phyloP scores from a whole-genome alignment of 495 filamentous ascomycete species.

The Articulospora tetracladia region DNA sequence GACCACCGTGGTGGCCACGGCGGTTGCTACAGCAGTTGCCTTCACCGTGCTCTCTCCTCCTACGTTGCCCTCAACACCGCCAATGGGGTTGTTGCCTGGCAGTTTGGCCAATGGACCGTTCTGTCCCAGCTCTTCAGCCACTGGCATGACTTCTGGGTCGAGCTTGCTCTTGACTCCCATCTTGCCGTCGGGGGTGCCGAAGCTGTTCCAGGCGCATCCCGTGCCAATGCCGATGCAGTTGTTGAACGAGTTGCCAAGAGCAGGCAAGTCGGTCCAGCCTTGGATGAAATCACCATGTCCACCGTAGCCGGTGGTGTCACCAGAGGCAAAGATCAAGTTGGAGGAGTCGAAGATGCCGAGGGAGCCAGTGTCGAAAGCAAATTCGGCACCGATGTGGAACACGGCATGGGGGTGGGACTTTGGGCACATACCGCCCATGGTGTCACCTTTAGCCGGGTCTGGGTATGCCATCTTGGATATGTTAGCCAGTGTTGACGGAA shows the following conservation, averaged over 20 bases:
- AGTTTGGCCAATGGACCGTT: not conserved
- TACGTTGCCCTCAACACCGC: not conserved
- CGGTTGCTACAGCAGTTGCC: not conserved
- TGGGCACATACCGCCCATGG: slow-evolving; percentile 51
- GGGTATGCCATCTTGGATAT: slow-evolving; percentile 24
- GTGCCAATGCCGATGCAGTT: not conserved
- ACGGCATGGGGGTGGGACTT: slow-evolving; percentile 50
- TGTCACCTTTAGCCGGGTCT: slow-evolving; percentile 25
- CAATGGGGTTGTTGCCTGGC: not conserved
- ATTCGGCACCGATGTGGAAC: slow-evolving; percentile 56
- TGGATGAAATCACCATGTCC: slow-evolving; percentile 73
- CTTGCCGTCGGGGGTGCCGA: not conserved
- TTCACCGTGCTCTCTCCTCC: not conserved
- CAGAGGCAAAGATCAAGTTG: slow-evolving; percentile 34
- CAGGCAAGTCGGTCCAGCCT: slow-evolving; percentile 46
- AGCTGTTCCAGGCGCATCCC: not conserved
- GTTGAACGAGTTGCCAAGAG: not conserved
- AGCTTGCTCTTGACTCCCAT: not conserved
- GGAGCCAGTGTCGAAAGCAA: slow-evolving; percentile 45
- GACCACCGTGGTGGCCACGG: not conserved
- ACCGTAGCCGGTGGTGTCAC: slow-evolving; percentile 65
- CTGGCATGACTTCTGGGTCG: not conserved
- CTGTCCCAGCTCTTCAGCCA: not conserved
- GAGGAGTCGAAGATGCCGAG: slow-evolving; percentile 37
- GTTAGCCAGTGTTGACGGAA: slow-evolving; percentile 31